These are phyloP conservation scores for Suillus lakei DNA, from an alignment of 768 basidiomycete species.

Conservation along the genomic window DNA sequence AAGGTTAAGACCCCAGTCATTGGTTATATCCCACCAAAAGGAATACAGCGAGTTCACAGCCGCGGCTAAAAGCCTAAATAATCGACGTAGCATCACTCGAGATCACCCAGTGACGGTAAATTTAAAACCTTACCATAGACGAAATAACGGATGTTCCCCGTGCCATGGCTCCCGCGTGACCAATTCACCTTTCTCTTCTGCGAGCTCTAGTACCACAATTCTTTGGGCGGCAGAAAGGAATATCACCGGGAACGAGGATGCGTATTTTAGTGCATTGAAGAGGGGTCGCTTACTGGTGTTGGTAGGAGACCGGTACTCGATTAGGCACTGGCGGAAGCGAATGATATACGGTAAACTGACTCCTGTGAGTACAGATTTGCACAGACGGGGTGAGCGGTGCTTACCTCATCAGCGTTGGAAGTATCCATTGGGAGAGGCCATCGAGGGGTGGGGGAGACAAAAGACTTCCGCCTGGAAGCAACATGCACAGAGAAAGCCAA, in stretches of 20 bases:
- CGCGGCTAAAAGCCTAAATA: slow-evolving; percentile 77
- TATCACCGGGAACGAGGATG: slow-evolving; percentile 95
- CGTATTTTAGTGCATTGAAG: slow-evolving; percentile 94
- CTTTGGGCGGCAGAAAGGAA: slow-evolving; percentile 91
- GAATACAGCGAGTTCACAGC: slow-evolving; percentile 91
- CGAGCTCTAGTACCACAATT: slow-evolving; percentile 63
- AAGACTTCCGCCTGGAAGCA: slow-evolving; percentile 83
- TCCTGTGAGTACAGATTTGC: slow-evolving; percentile 12
- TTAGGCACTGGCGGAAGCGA: slow-evolving; percentile 92
- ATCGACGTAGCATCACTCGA: slow-evolving; percentile 13
- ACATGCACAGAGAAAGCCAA: slow-evolving; percentile 87
- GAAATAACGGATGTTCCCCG: slow-evolving; percentile 78
- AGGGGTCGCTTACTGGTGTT: slow-evolving; percentile 76
- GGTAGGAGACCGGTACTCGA: slow-evolving; percentile 71
- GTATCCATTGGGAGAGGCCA: slow-evolving; percentile 72
- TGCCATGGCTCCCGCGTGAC: slow-evolving; percentile 60
- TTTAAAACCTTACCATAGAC: slow-evolving; percentile 68
- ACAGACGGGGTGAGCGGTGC: slow-evolving; percentile 16
- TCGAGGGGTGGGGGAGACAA: slow-evolving; percentile 63
- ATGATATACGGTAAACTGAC: slow-evolving; percentile 82
- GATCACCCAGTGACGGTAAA: slow-evolving; percentile 3
- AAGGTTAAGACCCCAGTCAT: slow-evolving; percentile 94
- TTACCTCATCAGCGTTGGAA: slow-evolving; percentile 89
- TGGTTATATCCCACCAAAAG: slow-evolving; percentile 99
- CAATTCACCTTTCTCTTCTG: slow-evolving; percentile 50